Percentiles rank a stretch among this genome's conserved stretches.
Evolutionary conservation across 768 basidiomycete genomes (phyloP).

Genomic region (Candolleomyces eurysporus): DNA sequence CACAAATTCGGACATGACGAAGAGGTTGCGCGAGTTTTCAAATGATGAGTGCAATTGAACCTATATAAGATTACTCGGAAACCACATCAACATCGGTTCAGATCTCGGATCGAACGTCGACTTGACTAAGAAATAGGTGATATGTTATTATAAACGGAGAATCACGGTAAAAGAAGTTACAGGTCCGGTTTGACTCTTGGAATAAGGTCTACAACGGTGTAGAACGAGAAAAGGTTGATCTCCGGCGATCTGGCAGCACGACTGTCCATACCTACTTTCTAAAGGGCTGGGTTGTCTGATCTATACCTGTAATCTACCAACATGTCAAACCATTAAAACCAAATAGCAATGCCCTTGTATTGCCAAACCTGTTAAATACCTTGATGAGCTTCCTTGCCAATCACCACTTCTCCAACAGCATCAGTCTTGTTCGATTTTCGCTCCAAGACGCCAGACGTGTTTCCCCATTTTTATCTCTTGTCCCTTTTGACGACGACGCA

Average conservation of each 20-base stretch:
- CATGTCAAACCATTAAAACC: conserved; percentile 2
- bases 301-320: conserved; percentile 91
- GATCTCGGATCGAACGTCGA: no score
- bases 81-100: no score
- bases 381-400: conserved; percentile 79
- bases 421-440: conserved; percentile 85
- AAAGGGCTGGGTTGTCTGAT: conserved; percentile 77
- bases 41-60: no score
- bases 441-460: conserved; percentile 72
- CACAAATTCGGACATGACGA: no score
- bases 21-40: no score
- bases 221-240: conserved; percentile 88
- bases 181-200: conserved; percentile 38
- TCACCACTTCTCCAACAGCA: no score
- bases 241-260: conserved; percentile 53
- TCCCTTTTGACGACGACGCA: conserved; percentile 31
- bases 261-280: conserved; percentile 49
- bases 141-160: no score
- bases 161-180: not conserved
- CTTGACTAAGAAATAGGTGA: no score
- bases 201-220: conserved; percentile 79
- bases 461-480: conserved; percentile 45
- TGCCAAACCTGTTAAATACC: conserved; percentile 41
- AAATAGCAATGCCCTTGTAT: not conserved
- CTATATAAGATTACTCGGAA: no score